These are phyloP conservation scores for Curvularia lunata DNA, from an alignment of 2,329 filamentous ascomycete genomes.

Conservation along the genomic window DNA sequence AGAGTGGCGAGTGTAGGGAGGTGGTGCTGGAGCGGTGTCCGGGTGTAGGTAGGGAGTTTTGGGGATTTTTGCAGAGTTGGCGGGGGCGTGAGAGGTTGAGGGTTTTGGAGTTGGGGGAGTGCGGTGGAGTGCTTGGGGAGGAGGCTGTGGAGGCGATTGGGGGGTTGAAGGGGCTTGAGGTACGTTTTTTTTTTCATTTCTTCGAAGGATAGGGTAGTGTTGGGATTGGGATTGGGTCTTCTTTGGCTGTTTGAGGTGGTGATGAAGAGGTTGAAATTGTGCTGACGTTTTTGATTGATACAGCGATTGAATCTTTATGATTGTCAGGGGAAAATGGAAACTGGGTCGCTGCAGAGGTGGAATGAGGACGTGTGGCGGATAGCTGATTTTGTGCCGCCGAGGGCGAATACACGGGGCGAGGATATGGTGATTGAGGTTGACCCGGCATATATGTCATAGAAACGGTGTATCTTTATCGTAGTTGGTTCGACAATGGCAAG, in stretches of 20 bases:
- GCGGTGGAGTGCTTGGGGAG: constrained; percentile 31
- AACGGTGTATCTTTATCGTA: not conserved
- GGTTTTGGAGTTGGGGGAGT: constrained; percentile 30
- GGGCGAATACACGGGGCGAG: constrained; percentile 3
- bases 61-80: constrained; percentile 32
- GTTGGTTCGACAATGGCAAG: not conserved
- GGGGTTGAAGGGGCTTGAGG: constrained; percentile 27
- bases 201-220: not conserved
- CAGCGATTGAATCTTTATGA: constrained; percentile 39
- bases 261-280: not conserved
- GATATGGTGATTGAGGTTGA: constrained; percentile 42
- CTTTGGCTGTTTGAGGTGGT: not conserved
- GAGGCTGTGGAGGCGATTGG: constrained; percentile 9
- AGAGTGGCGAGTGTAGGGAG: constrained; percentile 26
- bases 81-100: constrained; percentile 21
- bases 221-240: not conserved
- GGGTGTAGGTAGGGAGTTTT: constrained; percentile 24
- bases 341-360: constrained; percentile 25
- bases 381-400: constrained; percentile 31
- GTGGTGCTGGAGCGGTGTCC: constrained; percentile 33
- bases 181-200: constrained; percentile 15
- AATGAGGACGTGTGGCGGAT: constrained; percentile 39
- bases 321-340: constrained; percentile 33
- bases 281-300: not conserved
- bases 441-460: constrained; percentile 26